These are phyloP conservation scores for Inga leiocalycina DNA, from an alignment of 306 rosid genomes.

Conservation along the genomic window DNA sequence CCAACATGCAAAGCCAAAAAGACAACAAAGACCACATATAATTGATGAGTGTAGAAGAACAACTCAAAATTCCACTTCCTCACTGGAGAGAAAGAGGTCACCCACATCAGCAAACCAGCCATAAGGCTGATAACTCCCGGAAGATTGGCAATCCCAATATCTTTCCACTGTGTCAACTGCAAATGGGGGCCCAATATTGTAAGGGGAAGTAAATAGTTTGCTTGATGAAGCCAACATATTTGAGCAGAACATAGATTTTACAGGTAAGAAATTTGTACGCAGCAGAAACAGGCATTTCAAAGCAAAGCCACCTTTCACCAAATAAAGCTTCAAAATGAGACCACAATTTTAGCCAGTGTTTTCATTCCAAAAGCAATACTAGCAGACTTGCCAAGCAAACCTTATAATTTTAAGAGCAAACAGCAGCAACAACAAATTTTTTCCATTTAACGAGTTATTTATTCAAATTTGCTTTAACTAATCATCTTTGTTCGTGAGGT, in stretches of 20 bases:
- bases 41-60: constrained; percentile 94
- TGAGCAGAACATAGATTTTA: constrained; percentile 11
- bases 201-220: constrained; percentile 19
- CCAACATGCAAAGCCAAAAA: constrained; percentile 89
- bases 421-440: not conserved
- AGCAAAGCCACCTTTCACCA: not conserved
- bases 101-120: constrained; percentile 93
- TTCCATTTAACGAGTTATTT: not conserved
- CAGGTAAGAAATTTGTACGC: not conserved
- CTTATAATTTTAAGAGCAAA: not conserved
- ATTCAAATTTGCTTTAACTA: not conserved
- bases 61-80: constrained; percentile 78
- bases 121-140: constrained; percentile 80
- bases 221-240: constrained; percentile 15
- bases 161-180: constrained; percentile 78
- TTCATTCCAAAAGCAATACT: not conserved
- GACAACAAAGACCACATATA: constrained; percentile 71
- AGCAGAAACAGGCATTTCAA: not conserved
- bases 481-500: not conserved
- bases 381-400: not conserved
- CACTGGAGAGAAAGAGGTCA: constrained; percentile 80
- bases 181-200: constrained; percentile 18
- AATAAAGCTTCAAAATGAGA: not conserved
- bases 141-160: constrained; percentile 68
- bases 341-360: not conserved